Percentiles rank a stretch among this genome's conserved stretches.
phyloP scores from a whole-genome alignment of 495 filamentous ascomycete genomes.

The Penicillium salamii region DNA sequence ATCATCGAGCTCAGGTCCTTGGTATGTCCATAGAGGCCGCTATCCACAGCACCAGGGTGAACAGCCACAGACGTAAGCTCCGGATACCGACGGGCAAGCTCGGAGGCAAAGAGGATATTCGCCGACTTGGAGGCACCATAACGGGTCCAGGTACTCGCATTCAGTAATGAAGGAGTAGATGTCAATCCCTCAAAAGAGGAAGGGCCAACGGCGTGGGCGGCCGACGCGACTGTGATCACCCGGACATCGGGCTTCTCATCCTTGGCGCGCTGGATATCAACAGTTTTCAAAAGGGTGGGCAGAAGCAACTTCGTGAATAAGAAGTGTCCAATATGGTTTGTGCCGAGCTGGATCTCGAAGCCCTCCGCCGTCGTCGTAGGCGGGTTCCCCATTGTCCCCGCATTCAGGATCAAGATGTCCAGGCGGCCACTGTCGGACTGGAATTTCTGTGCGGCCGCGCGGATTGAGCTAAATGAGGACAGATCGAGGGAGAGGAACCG shows the following conservation, averaged over 20 bases:
- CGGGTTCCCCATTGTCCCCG: slow-evolving; percentile 63
- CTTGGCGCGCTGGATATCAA: slow-evolving; percentile 22
- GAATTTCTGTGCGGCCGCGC: slow-evolving; percentile 46
- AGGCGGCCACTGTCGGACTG: slow-evolving; percentile 44
- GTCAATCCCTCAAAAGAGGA: slow-evolving; percentile 49
- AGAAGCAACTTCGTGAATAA: slow-evolving; percentile 62
- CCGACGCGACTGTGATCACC: slow-evolving; percentile 22
- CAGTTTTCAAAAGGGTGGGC: slow-evolving; percentile 53
- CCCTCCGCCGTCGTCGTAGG: slow-evolving; percentile 66
- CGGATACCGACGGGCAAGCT: slow-evolving; percentile 58
- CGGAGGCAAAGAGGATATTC: slow-evolving; percentile 61
- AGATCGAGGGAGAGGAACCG: slow-evolving; percentile 51
- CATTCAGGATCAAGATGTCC: slow-evolving; percentile 54
- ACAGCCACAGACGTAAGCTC: slow-evolving; percentile 54
- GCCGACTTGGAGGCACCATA: slow-evolving; percentile 70
- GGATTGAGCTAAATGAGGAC: slow-evolving; percentile 50
- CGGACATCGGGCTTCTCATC: slow-evolving; percentile 21
- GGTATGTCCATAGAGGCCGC: slow-evolving; percentile 45
- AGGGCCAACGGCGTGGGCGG: slow-evolving; percentile 48
- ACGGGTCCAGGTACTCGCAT: slow-evolving; percentile 38
- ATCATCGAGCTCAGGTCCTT: slow-evolving; percentile 23
- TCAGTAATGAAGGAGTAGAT: slow-evolving; percentile 36
- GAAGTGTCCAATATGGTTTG: slow-evolving; percentile 53
- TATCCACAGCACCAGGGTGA: slow-evolving; percentile 65
- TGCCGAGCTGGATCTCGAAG: slow-evolving; percentile 70